phyloP scores from a whole-genome alignment of 139 green algal genomes.

The Closterium sp. region DNA sequence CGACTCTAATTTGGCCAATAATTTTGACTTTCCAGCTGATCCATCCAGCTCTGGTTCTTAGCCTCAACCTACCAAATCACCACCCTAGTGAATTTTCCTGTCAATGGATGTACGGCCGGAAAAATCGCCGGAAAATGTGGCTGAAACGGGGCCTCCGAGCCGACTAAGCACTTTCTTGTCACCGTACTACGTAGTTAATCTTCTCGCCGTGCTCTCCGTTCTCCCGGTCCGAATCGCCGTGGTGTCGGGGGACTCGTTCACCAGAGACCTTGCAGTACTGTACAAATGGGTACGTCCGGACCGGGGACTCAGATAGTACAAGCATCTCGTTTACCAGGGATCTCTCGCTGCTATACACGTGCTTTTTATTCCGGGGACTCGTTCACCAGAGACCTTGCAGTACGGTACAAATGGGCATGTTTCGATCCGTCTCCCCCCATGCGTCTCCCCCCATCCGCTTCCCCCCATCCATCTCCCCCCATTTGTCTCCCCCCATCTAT shows the following conservation, averaged over 20 bases:
- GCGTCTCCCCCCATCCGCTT: too few relatives aligned
- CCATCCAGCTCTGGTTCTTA: too few relatives aligned
- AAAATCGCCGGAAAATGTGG: neutral
- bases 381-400: too few relatives aligned
- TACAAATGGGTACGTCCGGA: neutral
- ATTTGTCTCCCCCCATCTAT: too few relatives aligned
- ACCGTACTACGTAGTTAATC: neutral
- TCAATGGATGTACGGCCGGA: neutral
- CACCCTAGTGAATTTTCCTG: too few relatives aligned
- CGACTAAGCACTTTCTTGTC: neutral
- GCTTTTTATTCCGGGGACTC: too few relatives aligned
- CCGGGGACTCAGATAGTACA: neutral
- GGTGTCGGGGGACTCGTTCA: neutral
- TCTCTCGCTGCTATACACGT: too few relatives aligned
- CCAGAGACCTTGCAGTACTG: neutral
- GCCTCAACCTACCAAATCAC: too few relatives aligned
- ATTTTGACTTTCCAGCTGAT: neutral
- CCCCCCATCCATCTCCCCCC: too few relatives aligned
- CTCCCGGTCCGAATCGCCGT: neutral
- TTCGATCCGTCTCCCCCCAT: too few relatives aligned
- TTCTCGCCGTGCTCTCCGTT: neutral
- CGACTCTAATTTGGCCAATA: neutral
- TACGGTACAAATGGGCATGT: too few relatives aligned
- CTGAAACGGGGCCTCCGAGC: neutral
- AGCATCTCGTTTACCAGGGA: too few relatives aligned